Base-by-base conservation (phyloP, 345 rosid genomes). In the Dipteronia dyeriana region DNA sequence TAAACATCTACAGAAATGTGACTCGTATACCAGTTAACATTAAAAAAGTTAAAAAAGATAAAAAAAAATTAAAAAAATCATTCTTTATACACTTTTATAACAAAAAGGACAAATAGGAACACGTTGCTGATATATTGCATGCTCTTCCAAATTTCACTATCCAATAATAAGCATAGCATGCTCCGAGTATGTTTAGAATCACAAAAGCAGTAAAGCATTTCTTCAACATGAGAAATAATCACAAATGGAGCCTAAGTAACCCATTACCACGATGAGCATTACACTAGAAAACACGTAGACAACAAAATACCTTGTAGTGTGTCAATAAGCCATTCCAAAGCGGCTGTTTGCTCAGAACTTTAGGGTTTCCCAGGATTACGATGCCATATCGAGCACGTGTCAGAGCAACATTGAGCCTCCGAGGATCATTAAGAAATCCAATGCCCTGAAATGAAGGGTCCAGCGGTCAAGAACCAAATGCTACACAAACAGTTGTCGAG, bases 351-450 rank as follows among this genome's bases (percentile, higher is more conserved):
- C 99, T 97, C 61, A 94, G 89, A 82, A 97, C 99, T 85, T 97
- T 97, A 1, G 99, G 98, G 85, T 97, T 97, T 74, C 99, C 99
- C 19, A 97, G 86, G 66, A 97, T 92, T 74, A 97, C 99, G 81
- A 97, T 97, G 64, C 99, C 99, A 90, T 97, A 97, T 74, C 97
- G 90, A 76, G 98, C 95, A 83, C 99, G 98, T 17, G 99, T 97
- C 43, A 97, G 86, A 70, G 99, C 99, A 76, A 97, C 99, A 82
- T 97, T 94, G 34, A 97, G 97, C 88, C 98, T 89, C 71, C 99
- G 93, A 54, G 99, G 99, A 88, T 97, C 99, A 88, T 97, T 97
- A 73, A 97, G 91, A 79, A 97, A 97, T 71, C 99, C 99, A 84
- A 94, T 97, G 63, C 99, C 99, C 99, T 97, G 84, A 82, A 86